phyloP scores from a whole-genome alignment of 208 protist genomes.

The Lotmaria passim region DNA sequence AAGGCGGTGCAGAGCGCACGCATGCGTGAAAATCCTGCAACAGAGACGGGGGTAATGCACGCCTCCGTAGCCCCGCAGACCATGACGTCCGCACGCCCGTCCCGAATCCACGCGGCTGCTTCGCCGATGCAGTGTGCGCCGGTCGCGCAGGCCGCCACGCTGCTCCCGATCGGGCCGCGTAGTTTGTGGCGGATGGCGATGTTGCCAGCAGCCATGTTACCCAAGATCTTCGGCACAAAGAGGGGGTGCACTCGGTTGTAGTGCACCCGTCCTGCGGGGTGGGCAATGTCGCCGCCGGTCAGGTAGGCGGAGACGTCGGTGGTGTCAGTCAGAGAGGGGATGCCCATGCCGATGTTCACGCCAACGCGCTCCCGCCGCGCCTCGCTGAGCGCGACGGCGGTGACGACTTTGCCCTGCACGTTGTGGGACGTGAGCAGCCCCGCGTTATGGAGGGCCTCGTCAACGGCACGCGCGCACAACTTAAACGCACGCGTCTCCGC shows the following conservation, averaged over 20 bases:
- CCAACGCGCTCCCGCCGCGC: slow-evolving; percentile 54
- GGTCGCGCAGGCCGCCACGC: slow-evolving; percentile 97
- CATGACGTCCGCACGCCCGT: slow-evolving; percentile 87
- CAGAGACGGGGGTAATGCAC: slow-evolving; percentile 89
- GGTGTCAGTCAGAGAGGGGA: slow-evolving; percentile 84
- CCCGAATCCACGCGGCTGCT: slow-evolving; percentile 85
- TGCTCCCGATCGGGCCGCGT: slow-evolving; percentile 92
- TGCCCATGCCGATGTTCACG: slow-evolving; percentile 92
- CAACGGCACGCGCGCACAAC: slow-evolving; percentile 53
- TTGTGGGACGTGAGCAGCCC: slow-evolving; percentile 30
- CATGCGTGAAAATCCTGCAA: slow-evolving; percentile 94
- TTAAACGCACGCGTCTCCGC: slow-evolving; percentile 59
- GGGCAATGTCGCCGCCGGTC: slow-evolving; percentile 23
- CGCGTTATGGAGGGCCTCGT: slow-evolving; percentile 77
- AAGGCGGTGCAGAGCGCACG: slow-evolving; percentile 93
- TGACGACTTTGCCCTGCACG: background rate
- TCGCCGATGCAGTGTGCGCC: slow-evolving; percentile 97
- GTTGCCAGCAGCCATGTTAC: slow-evolving; percentile 96
- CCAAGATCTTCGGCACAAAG: slow-evolving; percentile 97
- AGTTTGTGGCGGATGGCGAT: slow-evolving; percentile 91
- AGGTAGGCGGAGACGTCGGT: slow-evolving; percentile 67
- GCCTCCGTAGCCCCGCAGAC: slow-evolving; percentile 95
- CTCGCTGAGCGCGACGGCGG: background rate
- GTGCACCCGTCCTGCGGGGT: slow-evolving; percentile 20
- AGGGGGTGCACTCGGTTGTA: slow-evolving; percentile 86